phyloP scores from a whole-genome alignment of 495 filamentous ascomycete species.

The Penicillium odoratum region DNA sequence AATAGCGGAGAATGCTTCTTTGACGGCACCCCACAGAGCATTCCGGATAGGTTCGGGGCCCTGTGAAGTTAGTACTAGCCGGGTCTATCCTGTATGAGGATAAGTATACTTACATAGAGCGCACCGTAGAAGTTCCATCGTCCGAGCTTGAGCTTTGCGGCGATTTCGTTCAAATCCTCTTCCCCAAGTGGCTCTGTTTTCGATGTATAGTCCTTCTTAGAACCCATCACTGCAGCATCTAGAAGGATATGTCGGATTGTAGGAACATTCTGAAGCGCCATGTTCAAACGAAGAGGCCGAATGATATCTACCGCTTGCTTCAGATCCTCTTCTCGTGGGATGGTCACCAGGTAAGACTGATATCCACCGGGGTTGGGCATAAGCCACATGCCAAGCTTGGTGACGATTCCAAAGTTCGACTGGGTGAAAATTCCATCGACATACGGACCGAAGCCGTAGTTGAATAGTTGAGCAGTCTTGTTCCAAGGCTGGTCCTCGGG shows the following conservation, averaged over 20 bases:
- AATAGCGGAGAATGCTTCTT: slow-evolving; percentile 45
- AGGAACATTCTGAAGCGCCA: slow-evolving; percentile 53
- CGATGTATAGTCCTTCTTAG: slow-evolving; percentile 40
- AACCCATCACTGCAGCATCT: slow-evolving; percentile 43
- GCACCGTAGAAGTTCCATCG: slow-evolving; percentile 59
- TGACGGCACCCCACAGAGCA: slow-evolving; percentile 45
- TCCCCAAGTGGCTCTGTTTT: slow-evolving; percentile 41
- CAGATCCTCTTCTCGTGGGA: slow-evolving; percentile 53
- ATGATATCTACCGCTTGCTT: slow-evolving; percentile 51
- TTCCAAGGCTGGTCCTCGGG: slow-evolving; percentile 5
- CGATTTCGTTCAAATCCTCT: slow-evolving; percentile 35
- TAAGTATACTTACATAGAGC: slow-evolving; percentile 35
- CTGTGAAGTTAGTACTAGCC: not conserved
- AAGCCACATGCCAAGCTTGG: slow-evolving; percentile 58
- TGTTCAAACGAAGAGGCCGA: slow-evolving; percentile 45
- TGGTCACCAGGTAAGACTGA: slow-evolving; percentile 54
- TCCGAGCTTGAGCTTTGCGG: slow-evolving; percentile 39
- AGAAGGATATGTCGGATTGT: slow-evolving; percentile 49
- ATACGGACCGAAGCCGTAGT: slow-evolving; percentile 56
- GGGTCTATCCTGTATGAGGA: not conserved
- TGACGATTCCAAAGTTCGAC: slow-evolving; percentile 57
- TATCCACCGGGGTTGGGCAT: slow-evolving; percentile 53
- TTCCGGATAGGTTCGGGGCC: slow-evolving; percentile 22
- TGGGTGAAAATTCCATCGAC: slow-evolving; percentile 60
- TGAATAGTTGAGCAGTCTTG: slow-evolving; percentile 47